Base-by-base conservation (phyloP, 208 protist species). In the Hexamita inflata region DNA sequence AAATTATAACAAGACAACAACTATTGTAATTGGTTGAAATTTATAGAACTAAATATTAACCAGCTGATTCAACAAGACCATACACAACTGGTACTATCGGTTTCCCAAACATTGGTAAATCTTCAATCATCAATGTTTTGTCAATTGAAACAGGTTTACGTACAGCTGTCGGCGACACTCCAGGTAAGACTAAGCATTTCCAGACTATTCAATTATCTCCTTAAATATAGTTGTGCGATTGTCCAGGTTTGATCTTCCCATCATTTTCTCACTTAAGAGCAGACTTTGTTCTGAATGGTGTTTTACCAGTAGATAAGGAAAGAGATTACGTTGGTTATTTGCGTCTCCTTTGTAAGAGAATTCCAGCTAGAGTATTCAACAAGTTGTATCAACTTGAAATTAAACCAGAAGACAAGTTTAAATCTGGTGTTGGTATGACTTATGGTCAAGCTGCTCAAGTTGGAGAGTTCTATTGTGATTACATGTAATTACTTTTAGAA, bases 121-220 rank as follows among this genome's bases (percentile, higher is more conserved):
- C 49, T 9, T 62, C 42, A 9, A 28, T 68, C 4, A 62, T 83
- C 24, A 83, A 83, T 32, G 41, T 28, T 2, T 38, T 83, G 1
- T 28, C 58, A 59, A 45, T 61, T 45, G 29, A 61, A 7, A 76
- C 75, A 29, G 45, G 75, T 15, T 49, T 78, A 32, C 24, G 34
- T 9, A 65, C 58, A 26, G 28, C 74, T 15, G 73, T 78, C 11
- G 74, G 70, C 1, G 73, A 68, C 1, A 78, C 74, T 15, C 80
- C 80, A 19, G 80, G 80, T 0, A 81, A 81, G 59, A 83, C 80
- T 1, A 80, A 83, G 49, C 78, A 81, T 58, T 75, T 81, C 32
- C 80, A 83, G 35, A 81, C 80, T 2, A 24, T 75, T 75, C 1
- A 38, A 1, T 26, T 82, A 0, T 28, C 39, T 24, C 30, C 53